Evolutionary conservation across 345 rosid genomes (phyloP).

Genomic region (Anastatica hierochuntica): DNA sequence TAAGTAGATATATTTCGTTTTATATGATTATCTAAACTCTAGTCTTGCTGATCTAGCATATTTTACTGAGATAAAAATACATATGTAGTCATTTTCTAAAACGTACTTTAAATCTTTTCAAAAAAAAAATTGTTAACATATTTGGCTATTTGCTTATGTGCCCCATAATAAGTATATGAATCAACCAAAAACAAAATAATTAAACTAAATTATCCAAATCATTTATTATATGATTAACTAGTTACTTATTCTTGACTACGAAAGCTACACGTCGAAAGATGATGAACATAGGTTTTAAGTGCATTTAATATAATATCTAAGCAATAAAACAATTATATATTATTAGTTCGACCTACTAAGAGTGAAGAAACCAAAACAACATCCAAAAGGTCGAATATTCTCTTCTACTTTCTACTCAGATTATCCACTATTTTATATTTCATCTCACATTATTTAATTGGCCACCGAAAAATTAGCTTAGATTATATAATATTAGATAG

Average conservation of each 20-base stretch:
- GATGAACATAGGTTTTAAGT: neutral
- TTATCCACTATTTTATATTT: conserved; percentile 2
- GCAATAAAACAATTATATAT: neutral
- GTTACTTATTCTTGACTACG: conserved; percentile 1
- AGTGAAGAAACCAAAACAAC: conserved; percentile 22
- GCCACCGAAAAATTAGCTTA: conserved; percentile 6
- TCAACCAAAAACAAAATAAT: neutral
- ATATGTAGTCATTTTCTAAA: too few species aligned
- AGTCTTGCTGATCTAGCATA: too few species aligned
- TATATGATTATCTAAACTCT: too few species aligned
- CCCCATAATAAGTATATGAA: too few species aligned
- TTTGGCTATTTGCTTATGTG: too few species aligned
- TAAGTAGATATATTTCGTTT: too few species aligned
- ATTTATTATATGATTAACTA: neutral
- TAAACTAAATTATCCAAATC: neutral
- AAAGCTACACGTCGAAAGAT: conserved; percentile 14
- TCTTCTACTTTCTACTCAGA: conserved; percentile 16
- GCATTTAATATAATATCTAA: conserved; percentile 14
- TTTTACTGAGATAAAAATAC: too few species aligned
- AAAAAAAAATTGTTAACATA: too few species aligned
- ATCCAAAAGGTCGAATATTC: conserved; percentile 28
- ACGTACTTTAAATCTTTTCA: too few species aligned
- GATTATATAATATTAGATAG: neutral
- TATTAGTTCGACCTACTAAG: conserved; percentile 13
- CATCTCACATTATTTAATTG: neutral